Base-by-base conservation (phyloP, 2,329 filamentous ascomycete genomes). In the Arachnomyces sp. region DNA sequence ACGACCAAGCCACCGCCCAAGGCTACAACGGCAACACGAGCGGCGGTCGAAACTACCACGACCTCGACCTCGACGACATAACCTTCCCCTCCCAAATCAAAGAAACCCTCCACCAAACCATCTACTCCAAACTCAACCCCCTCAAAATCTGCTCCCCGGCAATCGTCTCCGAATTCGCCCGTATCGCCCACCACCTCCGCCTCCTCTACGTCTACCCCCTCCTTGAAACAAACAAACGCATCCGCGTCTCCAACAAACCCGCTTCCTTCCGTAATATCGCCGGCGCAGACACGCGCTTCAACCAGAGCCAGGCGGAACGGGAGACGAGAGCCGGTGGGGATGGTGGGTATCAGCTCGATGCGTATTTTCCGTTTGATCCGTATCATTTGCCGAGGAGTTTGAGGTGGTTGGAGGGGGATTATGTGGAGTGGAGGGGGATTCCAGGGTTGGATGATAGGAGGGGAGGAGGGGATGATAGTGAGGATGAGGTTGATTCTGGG, bases 361-460 rank as follows among this genome's bases (percentile, higher is more conserved):
- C 88, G 0, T 95, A 94, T 61, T 98, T 96, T 56, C 92, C 92
- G 0, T 98, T 98, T 55, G 92, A 98, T 58, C 93, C 93, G 2
- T 98, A 96, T 61, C 84, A 90, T 54, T 70, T 98, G 36, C 89
- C 89, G 1, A 72, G 80, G 50, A 95, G 89, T 61, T 87, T 85
- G 62, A 75, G 80, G 44, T 96, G 92, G 93, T 67, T 98, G 9
- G 83, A 88, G 46, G 74, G 77, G 14, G 84, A 93, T 56, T 95
- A 95, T 56, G 74, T 90, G 21, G 73, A 81, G 37, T 95, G 87
- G 85, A 77, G 78, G 47, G 75, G 80, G 4, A 77, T 93, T 28
- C 79, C 80, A 1, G 86, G 84, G 0, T 64, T 88, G 8, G 74
- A 82, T 43, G 73, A 72, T 16, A 73, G 75, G 4, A 71, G 73